Percentiles rank a stretch among this genome's conserved stretches.
Conservation (phyloP, 371 early-diverging fungal genomes). For the Mortierella sp. region DNA sequence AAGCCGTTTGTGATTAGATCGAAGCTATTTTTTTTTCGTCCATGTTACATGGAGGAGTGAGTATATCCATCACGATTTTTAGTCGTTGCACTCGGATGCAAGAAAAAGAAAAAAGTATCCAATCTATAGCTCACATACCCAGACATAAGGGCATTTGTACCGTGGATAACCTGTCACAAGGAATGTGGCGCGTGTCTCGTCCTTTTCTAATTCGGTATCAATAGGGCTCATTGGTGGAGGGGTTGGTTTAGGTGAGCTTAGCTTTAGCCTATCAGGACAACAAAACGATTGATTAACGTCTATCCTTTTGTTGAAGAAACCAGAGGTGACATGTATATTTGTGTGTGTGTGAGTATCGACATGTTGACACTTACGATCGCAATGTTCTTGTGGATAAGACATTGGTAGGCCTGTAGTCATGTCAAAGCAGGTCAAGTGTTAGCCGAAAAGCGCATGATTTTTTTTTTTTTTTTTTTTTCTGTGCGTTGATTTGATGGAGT, state of each 20-base stretch:
- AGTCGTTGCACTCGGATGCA: background rate
- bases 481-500: background rate
- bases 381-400: slow-evolving; percentile 56
- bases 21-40: slow-evolving; percentile 58
- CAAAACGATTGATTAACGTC: too few relatives aligned
- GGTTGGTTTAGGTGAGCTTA: too few relatives aligned
- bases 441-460: slow-evolving; percentile 23
- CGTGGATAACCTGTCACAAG: slow-evolving; percentile 76
- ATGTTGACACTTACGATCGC: slow-evolving; percentile 40
- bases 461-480: background rate
- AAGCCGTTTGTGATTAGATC: slow-evolving; percentile 71
- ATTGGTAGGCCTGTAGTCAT: slow-evolving; percentile 47
- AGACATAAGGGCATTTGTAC: slow-evolving; percentile 87
- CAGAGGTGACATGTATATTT: slow-evolving; percentile 61
- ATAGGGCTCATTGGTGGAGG: too few relatives aligned
- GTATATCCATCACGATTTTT: too few relatives aligned
- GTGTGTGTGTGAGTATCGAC: slow-evolving; percentile 54
- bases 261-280: too few relatives aligned
- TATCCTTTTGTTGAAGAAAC: too few relatives aligned
- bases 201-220: too few relatives aligned
- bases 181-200: slow-evolving; percentile 66
- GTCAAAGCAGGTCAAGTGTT: slow-evolving; percentile 9
- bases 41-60: background rate
- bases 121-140: slow-evolving; percentile 60
- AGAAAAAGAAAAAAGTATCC: background rate